Evolutionary conservation across 2,329 filamentous ascomycete species (phyloP), one percentile per base, ranked within the genome.

Genomic region (Orbilia oligospora): DNA sequence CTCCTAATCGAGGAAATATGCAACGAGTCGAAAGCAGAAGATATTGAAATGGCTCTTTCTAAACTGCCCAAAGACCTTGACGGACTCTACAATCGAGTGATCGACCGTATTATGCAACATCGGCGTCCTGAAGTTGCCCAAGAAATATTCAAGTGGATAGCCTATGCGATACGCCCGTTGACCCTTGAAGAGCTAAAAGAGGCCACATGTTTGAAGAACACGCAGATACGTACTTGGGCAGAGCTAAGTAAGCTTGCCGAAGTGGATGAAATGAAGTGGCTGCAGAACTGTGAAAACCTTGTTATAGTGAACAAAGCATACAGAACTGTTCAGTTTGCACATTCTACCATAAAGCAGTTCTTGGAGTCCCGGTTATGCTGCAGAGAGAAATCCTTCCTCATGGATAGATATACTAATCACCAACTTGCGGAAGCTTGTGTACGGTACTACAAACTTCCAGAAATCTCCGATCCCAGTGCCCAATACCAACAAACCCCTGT

Each of bases 131-230:
- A 81, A 61, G 55, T 73, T 44, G 82, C 53, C 18, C 76, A 24
- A 36, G 81, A 81, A 27, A 80, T 84, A 9, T 84, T 85, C 58
- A 71, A 68, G 36, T 85, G 83, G 84, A 80, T 85, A 38, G 80
- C 81, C 8, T 82, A 80, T 41, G 82, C 84, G 0, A 83, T 82
- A 73, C 83, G 83, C 38, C 83, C 82, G 1, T 71, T 86, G 1
- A 81, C 81, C 5, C 81, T 86, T 0, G 80, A 83, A 18, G 83
- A 86, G 71, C 80, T 87, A 0, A 82, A 81, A 4, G 85, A 86
- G 71, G 84, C 83, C 0, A 81, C 85, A 33, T 80, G 83, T 5
- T 81, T 86, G 6, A 24, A 22, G 5, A 30, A 63, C n/a, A 20
- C 38, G 2, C 3, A 33, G 16, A 20, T 61, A 12, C 8, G 27